Conservation (phyloP, 2,329 filamentous ascomycete genomes). For the Aspergillus calidoustus region DNA sequence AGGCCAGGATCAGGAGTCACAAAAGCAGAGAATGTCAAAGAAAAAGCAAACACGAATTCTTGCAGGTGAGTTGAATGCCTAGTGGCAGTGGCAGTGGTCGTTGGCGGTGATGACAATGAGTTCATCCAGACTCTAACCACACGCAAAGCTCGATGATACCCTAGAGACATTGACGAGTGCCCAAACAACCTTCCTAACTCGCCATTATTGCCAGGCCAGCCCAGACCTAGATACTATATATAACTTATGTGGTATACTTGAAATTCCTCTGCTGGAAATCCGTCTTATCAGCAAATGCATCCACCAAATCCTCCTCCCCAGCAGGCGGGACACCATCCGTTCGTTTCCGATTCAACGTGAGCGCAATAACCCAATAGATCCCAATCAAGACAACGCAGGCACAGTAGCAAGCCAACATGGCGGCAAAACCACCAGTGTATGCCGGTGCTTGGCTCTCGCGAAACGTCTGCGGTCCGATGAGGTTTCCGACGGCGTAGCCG, state of each 20-base stretch:
- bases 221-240: not conserved
- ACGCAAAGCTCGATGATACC: too few relatives aligned
- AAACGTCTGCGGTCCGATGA: slow-evolving; percentile 50
- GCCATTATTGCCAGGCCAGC: not conserved
- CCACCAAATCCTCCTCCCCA: slow-evolving; percentile 14
- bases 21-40: too few relatives aligned
- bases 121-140: too few relatives aligned
- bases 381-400: slow-evolving; percentile 37
- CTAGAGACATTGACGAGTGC: not conserved
- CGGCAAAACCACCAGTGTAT: slow-evolving; percentile 43
- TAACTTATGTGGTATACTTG: slow-evolving; percentile 29
- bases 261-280: slow-evolving; percentile 32
- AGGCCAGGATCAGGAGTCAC: too few relatives aligned
- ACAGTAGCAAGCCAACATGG: slow-evolving; percentile 44
- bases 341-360: slow-evolving; percentile 21
- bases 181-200: not conserved
- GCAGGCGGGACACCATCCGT: slow-evolving; percentile 8
- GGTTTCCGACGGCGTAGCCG: slow-evolving; percentile 40
- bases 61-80: too few relatives aligned
- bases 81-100: too few relatives aligned
- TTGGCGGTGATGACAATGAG: too few relatives aligned
- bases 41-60: too few relatives aligned
- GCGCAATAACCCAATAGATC: slow-evolving; percentile 37
- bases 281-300: slow-evolving; percentile 30
- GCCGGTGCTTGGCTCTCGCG: slow-evolving; percentile 44